Evolutionary conservation across 1,284 basidiomycete genomes (phyloP), one percentile per base, ranked within the genome.

Genomic region (Earliella scabrosa): DNA sequence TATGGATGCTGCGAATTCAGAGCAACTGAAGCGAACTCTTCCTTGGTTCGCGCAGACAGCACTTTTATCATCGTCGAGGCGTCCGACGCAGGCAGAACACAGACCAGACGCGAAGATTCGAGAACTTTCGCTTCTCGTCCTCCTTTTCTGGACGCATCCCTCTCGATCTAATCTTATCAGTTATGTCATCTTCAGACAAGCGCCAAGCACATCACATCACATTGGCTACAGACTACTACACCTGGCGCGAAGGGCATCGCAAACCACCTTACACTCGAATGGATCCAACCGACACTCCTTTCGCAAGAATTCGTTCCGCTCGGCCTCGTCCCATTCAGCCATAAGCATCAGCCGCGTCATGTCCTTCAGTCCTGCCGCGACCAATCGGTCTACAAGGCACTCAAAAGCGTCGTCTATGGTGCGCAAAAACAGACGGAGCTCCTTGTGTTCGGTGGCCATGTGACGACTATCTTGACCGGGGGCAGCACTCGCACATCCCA

Each of bases 1-100:
- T 47, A 35, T 24, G 26, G n/a, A 27, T 29, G 35, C 21, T 38
- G 31, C 11, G 50, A 31, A 31, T 47, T 34, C 36, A 35, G 54
- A 44, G 34, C 21, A 18, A 27, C 46, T 35, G n/a, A 40, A 43
- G 29, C 21, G 40, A 20, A 29, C 20, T 23, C 18, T 18, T 36
- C 16, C 20, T 27, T 29, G 10, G 32, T 24, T 23, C 29, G 35
- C n/a, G 40, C 31, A 27, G 20, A 16, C 34, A 23, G 49, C 43
- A 59, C 60, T 59, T 62, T 59, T 62, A 62, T 62, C 52, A 59
- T 57, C 39, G 13, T 50, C 43, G 35, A 27, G 49, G 44, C 54
- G 48, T 50, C 36, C 47, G n/a, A 27, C 20, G 24, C 41, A 18
- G 27, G 8, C 31, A 44, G 50, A 45, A 8, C 2, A 21, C 38